Evolutionary conservation across 202 grass and related monocot genomes (phyloP).

Genomic region (Setaria italica): DNA sequence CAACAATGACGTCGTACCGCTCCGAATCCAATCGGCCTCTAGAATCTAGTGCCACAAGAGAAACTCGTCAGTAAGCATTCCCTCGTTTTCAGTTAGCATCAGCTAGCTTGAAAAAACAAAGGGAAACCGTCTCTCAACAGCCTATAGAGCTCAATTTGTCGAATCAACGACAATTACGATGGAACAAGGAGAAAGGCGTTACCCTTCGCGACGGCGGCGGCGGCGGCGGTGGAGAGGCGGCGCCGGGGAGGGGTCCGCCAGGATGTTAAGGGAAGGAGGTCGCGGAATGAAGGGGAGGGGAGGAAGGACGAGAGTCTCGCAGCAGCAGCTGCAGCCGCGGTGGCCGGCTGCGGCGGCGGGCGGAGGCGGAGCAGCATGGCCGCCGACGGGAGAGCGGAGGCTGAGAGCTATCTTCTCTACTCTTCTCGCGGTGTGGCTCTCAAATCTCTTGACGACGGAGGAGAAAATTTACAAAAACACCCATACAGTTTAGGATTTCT

Average conservation of each 20-base stretch:
- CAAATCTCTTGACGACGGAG: not conserved
- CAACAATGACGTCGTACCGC: constrained; percentile 94
- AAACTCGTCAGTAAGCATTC: constrained; percentile 4
- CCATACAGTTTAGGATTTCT: not conserved
- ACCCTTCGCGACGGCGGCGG: constrained; percentile 41
- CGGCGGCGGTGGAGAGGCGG: constrained; percentile 24
- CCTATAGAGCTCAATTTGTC: not conserved
- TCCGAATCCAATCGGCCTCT: constrained; percentile 49
- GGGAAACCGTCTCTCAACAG: not conserved
- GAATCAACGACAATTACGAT: not conserved
- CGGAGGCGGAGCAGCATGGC: constrained; percentile 62
- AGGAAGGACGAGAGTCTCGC: constrained; percentile 48
- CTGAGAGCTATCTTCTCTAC: constrained; percentile 2
- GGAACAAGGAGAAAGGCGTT: constrained; percentile 6
- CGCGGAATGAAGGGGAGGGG: constrained; percentile 20
- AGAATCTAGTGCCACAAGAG: constrained; percentile 37
- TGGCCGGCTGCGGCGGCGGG: constrained; percentile 29
- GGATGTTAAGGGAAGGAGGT: constrained; percentile 21
- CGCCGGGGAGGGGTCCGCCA: constrained; percentile 22
- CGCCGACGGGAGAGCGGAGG: not conserved
- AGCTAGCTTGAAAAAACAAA: not conserved
- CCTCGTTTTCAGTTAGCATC: not conserved
- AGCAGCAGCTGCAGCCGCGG: constrained; percentile 27
- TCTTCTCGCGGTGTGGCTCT: constrained; percentile 22
- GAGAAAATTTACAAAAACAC: not conserved